Base-by-base conservation (phyloP, 2,329 filamentous ascomycete species). In the Fusarium agapanthi region DNA sequence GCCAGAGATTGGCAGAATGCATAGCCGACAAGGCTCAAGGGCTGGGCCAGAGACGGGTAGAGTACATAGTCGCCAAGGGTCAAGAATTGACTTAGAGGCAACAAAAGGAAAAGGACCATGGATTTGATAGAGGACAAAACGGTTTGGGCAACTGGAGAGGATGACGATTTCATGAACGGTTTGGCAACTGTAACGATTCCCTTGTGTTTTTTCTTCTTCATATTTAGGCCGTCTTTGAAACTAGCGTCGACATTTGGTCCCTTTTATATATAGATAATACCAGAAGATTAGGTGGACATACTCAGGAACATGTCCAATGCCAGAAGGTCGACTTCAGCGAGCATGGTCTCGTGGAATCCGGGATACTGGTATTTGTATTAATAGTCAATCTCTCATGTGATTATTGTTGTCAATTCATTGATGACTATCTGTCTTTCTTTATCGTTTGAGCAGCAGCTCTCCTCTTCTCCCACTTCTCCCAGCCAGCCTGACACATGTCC, bases 401-500 rank as follows among this genome's bases (percentile, higher is more conserved):
- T 32, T 24, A 6, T 7, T 22, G 28, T 51, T 51, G 22, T 40
- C 40, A 22, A 20, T 57, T 54, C 6, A 54, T 44, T n/a, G 35
- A 26, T 16, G 22, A 18, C 47, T 69, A 71, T 34, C 24, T 69
- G 65, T 80, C 83, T 64, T 79, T 82, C 74, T 76, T 79, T 71
- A 80, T 34, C 37, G 35, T 38, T 58, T 30, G 57, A 56, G 57
- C 22, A 57, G 81, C 81, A 43, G 76, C 77, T 74, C 84, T 85
- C 74, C 78, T 83, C 54, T 86, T 85, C 81, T 95, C 91, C 94
- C 95, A 98, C 80, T 93, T 92, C 83, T 95, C 93, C 95, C 95
- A 99, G 5, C 96, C 96, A 45, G 95, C 92, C 84, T 97, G 94
- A 38, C 92, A 92, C 75, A 97, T 83, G 82, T 98, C 95, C 83